A percentile compares a stretch with the other conserved stretches of the same genome.
Evolutionary conservation across 331 rosid genomes (phyloP).

Genomic region (Saraca asoca): DNA sequence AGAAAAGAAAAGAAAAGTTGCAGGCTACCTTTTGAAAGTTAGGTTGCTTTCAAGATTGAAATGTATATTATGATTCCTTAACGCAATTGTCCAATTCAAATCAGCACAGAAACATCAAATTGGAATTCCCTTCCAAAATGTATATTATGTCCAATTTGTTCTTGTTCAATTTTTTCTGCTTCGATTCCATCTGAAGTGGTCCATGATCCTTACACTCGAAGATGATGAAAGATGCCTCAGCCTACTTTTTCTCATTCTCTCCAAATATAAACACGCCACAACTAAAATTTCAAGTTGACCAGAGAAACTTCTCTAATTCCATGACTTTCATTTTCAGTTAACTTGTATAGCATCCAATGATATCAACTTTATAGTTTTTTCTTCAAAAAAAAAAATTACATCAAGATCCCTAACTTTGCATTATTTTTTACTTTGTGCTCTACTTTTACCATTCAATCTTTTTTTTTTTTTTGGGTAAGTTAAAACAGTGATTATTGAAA

Average conservation of each 20-base stretch:
- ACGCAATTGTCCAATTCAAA: conserved; percentile 4
- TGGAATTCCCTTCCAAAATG: neutral
- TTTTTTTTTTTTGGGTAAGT: too few species aligned
- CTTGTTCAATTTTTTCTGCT: neutral
- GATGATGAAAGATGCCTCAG: too few species aligned
- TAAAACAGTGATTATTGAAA: too few species aligned
- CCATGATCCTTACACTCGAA: too few species aligned
- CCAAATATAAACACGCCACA: neutral
- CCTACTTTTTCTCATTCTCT: too few species aligned
- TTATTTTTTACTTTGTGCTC: too few species aligned
- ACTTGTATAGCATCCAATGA: conserved; percentile 6
- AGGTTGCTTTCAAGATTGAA: conserved; percentile 28
- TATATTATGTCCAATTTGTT: too few species aligned
- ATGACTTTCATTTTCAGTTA: conserved; percentile 13
- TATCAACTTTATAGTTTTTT: conserved; percentile 6
- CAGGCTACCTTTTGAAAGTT: too few species aligned
- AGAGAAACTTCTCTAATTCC: neutral
- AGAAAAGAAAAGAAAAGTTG: too few species aligned
- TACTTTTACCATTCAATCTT: too few species aligned
- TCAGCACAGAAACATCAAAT: neutral
- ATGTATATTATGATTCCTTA: conserved; percentile 23
- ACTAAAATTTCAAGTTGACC: conserved; percentile 31
- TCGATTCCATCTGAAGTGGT: conserved; percentile 20
- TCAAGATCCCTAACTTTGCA: neutral
- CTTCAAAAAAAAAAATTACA: neutral